Evolutionary conservation across 495 filamentous ascomycete genomes (phyloP), one percentile per base, ranked within the genome.

Genomic region (Neurospora terricola): DNA sequence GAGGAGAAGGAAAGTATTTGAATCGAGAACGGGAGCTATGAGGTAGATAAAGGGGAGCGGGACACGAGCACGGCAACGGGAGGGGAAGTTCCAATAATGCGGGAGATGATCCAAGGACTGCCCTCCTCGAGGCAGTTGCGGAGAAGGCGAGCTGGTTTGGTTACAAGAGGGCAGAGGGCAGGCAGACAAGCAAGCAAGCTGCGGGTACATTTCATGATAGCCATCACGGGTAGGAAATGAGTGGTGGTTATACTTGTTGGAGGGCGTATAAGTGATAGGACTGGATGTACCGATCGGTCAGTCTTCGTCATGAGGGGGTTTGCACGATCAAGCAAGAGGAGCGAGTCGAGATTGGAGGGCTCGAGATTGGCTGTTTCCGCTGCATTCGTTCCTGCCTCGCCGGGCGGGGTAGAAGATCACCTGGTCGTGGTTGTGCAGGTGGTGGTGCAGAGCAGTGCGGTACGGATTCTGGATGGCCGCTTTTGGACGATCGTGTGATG

Each of bases 371-470:
- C 36, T 45, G 71, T 38, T 42, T 69, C 73, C 71, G 73, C 38
- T 72, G 71, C 73, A 70, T 68, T 71, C 71, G 76, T 79, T 78
- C 75, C 77, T 80, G 75, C 75, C 72, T 73, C 71, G 68, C 75
- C 79, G 78, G 78, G 80, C 81, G 81, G 81, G 81, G 81, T 82
- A 82, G 79, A 69, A 72, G 72, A 72, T 70, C 73, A 76, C 54
- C 54, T 66, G 54, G 54, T 4, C 6, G 27, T 62, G 54, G 54
- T 66, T 14, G 54, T 66, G 54, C 54, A 66, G 54, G 27, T 66
- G 54, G 54, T 66, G 54, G 27, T 62, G 54, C 54, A 66, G 27
- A 36, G 27, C 27, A 66, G 3, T 18, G 54, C 54, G 54, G 30
- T 66, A 66, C 54, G 7, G 30, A 2, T 0, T 62, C 23, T 62